These are phyloP conservation scores for Cicer yamashitae DNA, from an alignment of 306 rosid species.

Conservation along the genomic window DNA sequence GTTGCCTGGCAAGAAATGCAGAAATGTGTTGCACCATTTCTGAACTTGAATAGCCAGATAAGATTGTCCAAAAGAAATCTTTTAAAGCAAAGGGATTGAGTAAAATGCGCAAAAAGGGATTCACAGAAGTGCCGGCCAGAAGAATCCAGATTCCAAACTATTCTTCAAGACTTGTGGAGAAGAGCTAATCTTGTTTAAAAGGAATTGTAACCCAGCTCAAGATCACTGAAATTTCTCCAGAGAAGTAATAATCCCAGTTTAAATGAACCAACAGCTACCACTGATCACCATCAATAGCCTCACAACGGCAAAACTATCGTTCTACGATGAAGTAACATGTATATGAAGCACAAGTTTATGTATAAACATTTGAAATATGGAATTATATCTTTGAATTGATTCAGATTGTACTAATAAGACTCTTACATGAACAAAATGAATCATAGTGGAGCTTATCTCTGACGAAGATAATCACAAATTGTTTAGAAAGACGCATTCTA, in stretches of 20 bases:
- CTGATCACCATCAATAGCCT: not conserved
- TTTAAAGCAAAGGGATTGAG: not conserved
- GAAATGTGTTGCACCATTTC: not conserved
- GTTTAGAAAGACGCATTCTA: constrained; percentile 8
- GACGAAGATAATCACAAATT: constrained; percentile 6
- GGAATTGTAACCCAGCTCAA: not conserved
- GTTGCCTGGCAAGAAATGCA: not conserved
- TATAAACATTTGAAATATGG: not conserved
- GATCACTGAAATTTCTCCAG: not conserved
- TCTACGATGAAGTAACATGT: not conserved
- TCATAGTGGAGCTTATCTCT: not conserved
- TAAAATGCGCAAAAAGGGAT: not conserved
- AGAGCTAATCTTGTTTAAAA: not conserved
- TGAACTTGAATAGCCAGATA: not conserved
- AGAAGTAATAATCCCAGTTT: no score
- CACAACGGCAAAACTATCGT: not conserved
- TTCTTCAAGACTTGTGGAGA: not conserved
- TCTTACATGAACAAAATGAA: not conserved
- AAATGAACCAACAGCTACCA: not conserved
- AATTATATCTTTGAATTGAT: constrained; percentile 10
- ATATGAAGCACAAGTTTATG: not conserved
- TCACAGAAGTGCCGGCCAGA: not conserved
- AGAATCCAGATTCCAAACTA: not conserved
- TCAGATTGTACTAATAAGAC: not conserved
- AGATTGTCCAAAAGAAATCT: not conserved